Evolutionary conservation across 345 rosid species (phyloP).

Genomic region (Gossypium arboreum): DNA sequence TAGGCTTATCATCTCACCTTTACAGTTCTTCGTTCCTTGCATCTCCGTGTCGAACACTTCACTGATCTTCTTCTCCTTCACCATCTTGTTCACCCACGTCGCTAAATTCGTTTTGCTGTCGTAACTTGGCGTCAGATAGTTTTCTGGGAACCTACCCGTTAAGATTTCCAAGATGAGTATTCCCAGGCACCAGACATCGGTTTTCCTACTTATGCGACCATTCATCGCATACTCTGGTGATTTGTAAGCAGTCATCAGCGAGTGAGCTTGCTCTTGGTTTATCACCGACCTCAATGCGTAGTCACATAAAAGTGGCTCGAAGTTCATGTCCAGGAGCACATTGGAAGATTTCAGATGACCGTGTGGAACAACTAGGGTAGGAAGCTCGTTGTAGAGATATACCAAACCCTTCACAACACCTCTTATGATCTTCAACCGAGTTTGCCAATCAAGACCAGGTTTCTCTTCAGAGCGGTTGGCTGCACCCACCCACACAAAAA

Average conservation of each 20-base stretch:
- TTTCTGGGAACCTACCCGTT: conserved; percentile 62
- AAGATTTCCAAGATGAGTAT: conserved; percentile 59
- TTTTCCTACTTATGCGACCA: conserved; percentile 44
- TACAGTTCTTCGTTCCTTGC: conserved; percentile 43
- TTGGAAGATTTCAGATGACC: conserved; percentile 85
- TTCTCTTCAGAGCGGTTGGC: conserved; percentile 47
- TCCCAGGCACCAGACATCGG: conserved; percentile 71
- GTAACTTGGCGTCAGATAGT: conserved; percentile 45
- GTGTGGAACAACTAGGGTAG: conserved; percentile 48
- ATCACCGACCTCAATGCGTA: conserved; percentile 59
- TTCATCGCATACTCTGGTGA: conserved; percentile 54
- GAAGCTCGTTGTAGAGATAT: conserved; percentile 57
- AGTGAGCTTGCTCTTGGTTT: conserved; percentile 60
- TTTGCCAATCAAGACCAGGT: conserved; percentile 57
- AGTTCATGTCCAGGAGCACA: conserved; percentile 48
- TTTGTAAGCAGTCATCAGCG: conserved; percentile 57
- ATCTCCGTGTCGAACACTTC: conserved; percentile 70
- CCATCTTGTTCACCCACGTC: conserved; percentile 63
- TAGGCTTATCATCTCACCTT: conserved; percentile 53
- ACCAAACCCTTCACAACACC: conserved; percentile 64
- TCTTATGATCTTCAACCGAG: conserved; percentile 54
- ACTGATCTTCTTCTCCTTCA: conserved; percentile 42
- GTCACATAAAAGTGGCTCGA: conserved; percentile 52
- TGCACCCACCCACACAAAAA: conserved; percentile 14
- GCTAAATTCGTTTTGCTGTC: conserved; percentile 42